These are phyloP conservation scores for Ganoderma lucidum DNA, from an alignment of 1,284 basidiomycete species.

Conservation along the genomic window DNA sequence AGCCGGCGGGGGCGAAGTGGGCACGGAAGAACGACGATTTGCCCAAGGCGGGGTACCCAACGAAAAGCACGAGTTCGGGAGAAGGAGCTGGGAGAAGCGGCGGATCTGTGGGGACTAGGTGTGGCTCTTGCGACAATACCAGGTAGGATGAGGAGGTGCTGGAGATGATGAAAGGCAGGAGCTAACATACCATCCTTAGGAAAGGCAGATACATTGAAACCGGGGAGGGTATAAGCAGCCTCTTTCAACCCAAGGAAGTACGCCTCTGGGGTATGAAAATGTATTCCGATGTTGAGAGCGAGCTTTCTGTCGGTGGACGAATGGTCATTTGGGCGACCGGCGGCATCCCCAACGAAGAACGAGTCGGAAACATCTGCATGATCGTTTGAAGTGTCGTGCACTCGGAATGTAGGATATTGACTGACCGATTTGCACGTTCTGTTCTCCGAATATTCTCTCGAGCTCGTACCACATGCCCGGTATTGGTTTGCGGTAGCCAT, in stretches of 20 bases:
- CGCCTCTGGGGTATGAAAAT: slow-evolving; percentile 80
- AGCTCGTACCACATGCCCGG: slow-evolving; percentile 88
- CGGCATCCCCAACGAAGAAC: slow-evolving; percentile 92
- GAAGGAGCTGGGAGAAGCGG: slow-evolving; percentile 60
- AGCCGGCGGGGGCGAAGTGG: slow-evolving; percentile 74
- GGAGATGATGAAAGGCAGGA: neutral
- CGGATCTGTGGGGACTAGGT: slow-evolving; percentile 66
- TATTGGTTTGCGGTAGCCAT: slow-evolving; percentile 89
- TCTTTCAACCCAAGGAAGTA: slow-evolving; percentile 75
- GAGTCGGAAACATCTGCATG: slow-evolving; percentile 69
- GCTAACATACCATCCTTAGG: slow-evolving; percentile 47
- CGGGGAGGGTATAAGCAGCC: slow-evolving; percentile 55
- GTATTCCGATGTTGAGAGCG: slow-evolving; percentile 78
- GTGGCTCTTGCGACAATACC: slow-evolving; percentile 52
- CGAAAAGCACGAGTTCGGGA: slow-evolving; percentile 81
- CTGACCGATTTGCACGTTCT: slow-evolving; percentile 73
- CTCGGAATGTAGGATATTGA: slow-evolving; percentile 11
- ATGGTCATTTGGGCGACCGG: slow-evolving; percentile 80
- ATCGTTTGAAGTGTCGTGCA: neutral
- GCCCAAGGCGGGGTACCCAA: slow-evolving; percentile 88
- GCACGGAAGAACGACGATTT: slow-evolving; percentile 84
- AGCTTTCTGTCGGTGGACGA: slow-evolving; percentile 87
- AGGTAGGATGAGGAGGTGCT: neutral
- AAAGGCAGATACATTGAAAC: slow-evolving; percentile 66
- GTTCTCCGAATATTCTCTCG: slow-evolving; percentile 63